Conservation (phyloP, 2,329 filamentous ascomycete genomes). For the Biscogniauxia marginata region DNA sequence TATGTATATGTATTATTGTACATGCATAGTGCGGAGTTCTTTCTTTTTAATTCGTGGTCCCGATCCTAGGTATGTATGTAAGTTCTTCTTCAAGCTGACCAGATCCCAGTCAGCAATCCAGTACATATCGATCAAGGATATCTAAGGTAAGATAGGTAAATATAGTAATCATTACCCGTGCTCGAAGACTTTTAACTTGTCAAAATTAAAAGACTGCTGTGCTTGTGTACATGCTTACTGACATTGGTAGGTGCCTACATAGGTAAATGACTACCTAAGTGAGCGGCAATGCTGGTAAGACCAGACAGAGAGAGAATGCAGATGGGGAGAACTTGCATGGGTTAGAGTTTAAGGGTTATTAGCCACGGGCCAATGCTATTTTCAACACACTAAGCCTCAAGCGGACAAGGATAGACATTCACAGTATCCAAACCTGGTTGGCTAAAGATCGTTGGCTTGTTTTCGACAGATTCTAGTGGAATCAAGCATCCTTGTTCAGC, state of each 20-base stretch:
- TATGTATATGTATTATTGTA: too few relatives aligned
- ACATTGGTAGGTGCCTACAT: too few relatives aligned
- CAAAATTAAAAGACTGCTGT: too few relatives aligned
- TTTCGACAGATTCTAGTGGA: constrained; percentile 17
- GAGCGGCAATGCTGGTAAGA: not conserved
- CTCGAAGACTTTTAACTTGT: not conserved
- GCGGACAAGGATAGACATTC: constrained; percentile 15
- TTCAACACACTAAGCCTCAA: constrained; percentile 23
- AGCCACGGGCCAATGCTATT: constrained; percentile 19
- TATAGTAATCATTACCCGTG: not conserved
- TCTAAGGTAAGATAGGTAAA: not conserved
- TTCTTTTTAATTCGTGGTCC: not conserved
- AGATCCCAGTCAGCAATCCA: not conserved
- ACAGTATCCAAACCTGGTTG: constrained; percentile 13
- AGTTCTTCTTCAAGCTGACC: not conserved
- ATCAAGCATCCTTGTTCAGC: constrained; percentile 2
- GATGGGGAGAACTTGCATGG: constrained; percentile 5
- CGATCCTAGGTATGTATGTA: too few relatives aligned
- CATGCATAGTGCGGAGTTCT: not conserved
- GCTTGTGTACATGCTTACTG: too few relatives aligned
- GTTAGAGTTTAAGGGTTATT: constrained; percentile 14
- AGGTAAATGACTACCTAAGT: too few relatives aligned
- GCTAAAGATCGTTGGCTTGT: constrained; percentile 11
- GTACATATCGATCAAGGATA: not conserved
- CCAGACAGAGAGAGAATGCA: not conserved